A percentile compares a stretch with the other conserved stretches of the same genome.
Conservation (phyloP, 106 monocot species). For the Allium fistulosum region DNA sequence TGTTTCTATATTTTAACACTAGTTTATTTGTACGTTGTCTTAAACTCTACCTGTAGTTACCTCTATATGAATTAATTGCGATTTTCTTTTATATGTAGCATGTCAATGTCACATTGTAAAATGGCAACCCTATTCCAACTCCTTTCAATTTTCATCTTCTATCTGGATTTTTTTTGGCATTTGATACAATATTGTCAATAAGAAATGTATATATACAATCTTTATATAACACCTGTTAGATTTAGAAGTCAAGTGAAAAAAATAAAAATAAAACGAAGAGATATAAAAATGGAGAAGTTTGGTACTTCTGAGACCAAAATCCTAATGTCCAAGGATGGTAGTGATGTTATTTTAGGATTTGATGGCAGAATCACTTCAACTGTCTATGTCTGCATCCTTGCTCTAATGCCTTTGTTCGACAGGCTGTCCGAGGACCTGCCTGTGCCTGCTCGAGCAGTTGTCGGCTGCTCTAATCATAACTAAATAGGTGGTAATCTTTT, state of each 20-base stretch:
- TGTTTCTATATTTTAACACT: too few relatives aligned
- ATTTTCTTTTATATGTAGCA: neutral
- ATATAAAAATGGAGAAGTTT: conserved; percentile 30
- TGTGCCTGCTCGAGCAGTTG: conserved; percentile 62
- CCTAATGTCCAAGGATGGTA: conserved; percentile 4
- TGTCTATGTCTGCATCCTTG: conserved; percentile 67
- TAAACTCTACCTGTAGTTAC: too few relatives aligned
- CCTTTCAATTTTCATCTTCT: neutral
- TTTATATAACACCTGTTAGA: neutral
- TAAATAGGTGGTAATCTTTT: conserved; percentile 72
- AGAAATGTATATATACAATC: neutral
- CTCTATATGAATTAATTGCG: too few relatives aligned
- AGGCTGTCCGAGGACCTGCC: conserved; percentile 29
- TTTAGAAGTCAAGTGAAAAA: neutral
- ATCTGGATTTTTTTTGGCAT: neutral
- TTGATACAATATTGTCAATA: neutral
- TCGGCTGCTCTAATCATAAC: conserved; percentile 89
- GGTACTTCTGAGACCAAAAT: conserved; percentile 26
- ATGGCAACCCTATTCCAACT: neutral
- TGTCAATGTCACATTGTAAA: neutral
- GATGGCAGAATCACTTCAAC: conserved; percentile 88
- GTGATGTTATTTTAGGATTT: conserved; percentile 70
- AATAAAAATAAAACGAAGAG: conserved; percentile 19
- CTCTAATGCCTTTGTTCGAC: conserved; percentile 11
- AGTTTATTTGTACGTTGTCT: too few relatives aligned